Evolutionary conservation across 148 eudicot genomes (phyloP).

Genomic region (Dianthus caryophyllus): DNA sequence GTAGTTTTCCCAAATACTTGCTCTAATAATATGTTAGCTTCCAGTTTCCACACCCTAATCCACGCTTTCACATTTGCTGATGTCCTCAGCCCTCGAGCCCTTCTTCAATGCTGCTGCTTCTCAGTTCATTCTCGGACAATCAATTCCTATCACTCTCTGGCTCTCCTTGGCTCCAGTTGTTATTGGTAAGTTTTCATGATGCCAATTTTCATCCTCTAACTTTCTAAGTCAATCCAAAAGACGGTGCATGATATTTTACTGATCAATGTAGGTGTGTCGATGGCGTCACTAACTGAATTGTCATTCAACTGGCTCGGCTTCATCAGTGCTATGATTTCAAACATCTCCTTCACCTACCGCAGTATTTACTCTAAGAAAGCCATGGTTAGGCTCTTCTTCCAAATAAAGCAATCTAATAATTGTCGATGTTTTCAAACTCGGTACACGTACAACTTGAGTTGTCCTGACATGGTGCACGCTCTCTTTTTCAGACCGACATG

Average conservation of each 20-base stretch:
- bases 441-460: background rate
- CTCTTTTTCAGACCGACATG: slow-evolving; percentile 86
- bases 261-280: slow-evolving; percentile 74
- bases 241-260: too few relatives aligned
- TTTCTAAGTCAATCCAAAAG: background rate
- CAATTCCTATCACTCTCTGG: slow-evolving; percentile 77
- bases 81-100: slow-evolving; percentile 81
- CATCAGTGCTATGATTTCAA: slow-evolving; percentile 97
- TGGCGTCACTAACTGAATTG: slow-evolving; percentile 94
- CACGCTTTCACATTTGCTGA: slow-evolving; percentile 10
- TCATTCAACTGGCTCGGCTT: slow-evolving; percentile 97
- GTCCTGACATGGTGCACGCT: slow-evolving; percentile 11
- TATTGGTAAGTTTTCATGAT: slow-evolving; percentile 45
- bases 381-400: slow-evolving; percentile 52
- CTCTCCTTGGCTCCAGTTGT: slow-evolving; percentile 93
- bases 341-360: slow-evolving; percentile 98
- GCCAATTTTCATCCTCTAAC: background rate
- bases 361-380: slow-evolving; percentile 98
- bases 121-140: slow-evolving; percentile 86
- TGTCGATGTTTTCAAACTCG: background rate
- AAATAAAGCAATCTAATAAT: background rate
- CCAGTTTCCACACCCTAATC: background rate
- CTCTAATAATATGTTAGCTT: too few relatives aligned
- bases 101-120: slow-evolving; percentile 99
- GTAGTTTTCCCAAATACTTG: background rate